These are phyloP conservation scores for Castanea crenata DNA, from an alignment of 306 rosid genomes.

Conservation along the genomic window DNA sequence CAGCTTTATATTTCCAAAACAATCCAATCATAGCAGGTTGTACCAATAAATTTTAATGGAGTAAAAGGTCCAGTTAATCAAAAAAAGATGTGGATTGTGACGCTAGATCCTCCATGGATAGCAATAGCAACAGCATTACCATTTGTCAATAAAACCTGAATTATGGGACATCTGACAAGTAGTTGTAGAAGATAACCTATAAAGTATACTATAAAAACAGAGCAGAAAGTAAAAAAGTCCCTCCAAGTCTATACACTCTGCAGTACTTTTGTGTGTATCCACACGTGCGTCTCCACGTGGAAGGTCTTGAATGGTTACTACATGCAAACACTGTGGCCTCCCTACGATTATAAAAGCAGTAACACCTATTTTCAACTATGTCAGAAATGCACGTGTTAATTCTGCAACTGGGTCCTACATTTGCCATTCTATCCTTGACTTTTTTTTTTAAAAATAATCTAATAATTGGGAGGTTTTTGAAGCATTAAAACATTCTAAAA, in stretches of 20 bases:
- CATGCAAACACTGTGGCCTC: conserved; percentile 19
- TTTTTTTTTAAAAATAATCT: not conserved
- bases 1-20: too few relatives aligned
- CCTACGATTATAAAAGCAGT: not conserved
- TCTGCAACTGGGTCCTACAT: not conserved
- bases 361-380: conserved; percentile 41
- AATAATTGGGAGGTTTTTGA: too few relatives aligned
- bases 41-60: too few relatives aligned
- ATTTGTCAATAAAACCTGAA: not conserved
- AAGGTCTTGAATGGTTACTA: conserved; percentile 18
- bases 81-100: too few relatives aligned
- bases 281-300: conserved; percentile 49
- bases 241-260: not conserved
- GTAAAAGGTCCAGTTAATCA: too few relatives aligned
- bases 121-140: too few relatives aligned
- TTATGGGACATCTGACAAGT: conserved; percentile 39
- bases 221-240: too few relatives aligned
- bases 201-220: not conserved
- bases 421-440: not conserved
- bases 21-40: too few relatives aligned
- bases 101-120: too few relatives aligned
- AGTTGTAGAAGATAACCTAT: conserved; percentile 28
- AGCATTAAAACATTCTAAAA: too few relatives aligned
- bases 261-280: conserved; percentile 17
- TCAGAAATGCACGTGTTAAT: conserved; percentile 60